Evolutionary conservation across 768 basidiomycete species (phyloP).

Genomic region (Sistotremastrum niveocremeum): DNA sequence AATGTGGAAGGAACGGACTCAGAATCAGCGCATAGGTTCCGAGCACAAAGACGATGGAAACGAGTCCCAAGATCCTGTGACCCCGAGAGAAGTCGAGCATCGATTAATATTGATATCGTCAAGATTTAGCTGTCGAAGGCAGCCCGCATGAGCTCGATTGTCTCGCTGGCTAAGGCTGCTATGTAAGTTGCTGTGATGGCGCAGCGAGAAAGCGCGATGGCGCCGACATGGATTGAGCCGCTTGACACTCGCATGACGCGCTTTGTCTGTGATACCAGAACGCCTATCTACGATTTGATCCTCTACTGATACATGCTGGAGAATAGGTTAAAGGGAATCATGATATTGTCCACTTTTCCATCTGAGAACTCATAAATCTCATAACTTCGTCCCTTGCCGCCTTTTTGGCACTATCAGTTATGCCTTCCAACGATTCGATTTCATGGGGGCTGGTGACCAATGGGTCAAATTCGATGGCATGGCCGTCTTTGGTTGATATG

Average conservation of each 20-base stretch:
- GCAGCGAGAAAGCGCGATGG: no score
- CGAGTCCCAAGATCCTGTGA: no score
- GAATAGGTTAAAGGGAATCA: not conserved
- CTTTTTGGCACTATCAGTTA: conserved; percentile 72
- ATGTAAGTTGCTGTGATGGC: no score
- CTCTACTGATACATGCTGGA: not conserved
- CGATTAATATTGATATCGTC: no score
- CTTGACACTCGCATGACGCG: no score
- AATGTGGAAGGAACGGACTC: conserved; percentile 45
- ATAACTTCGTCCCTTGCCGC: conserved; percentile 68
- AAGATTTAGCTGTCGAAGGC: no score
- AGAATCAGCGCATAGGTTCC: conserved; percentile 53
- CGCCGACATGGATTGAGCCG: no score
- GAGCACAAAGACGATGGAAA: conserved; percentile 34
- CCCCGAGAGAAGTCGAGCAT: no score
- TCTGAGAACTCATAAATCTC: conserved; percentile 53
- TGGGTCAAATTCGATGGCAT: conserved; percentile 77
- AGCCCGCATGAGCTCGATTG: no score
- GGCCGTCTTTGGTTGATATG: conserved; percentile 71
- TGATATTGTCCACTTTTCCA: conserved; percentile 63
- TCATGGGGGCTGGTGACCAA: conserved; percentile 56
- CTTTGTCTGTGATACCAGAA: not conserved
- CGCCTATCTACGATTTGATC: not conserved
- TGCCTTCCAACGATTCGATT: conserved; percentile 64
- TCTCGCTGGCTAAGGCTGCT: no score